Evolutionary conservation across 805 yeast genomes (phyloP).

Genomic region (Cyberlindnera nakhonratchasimensis): DNA sequence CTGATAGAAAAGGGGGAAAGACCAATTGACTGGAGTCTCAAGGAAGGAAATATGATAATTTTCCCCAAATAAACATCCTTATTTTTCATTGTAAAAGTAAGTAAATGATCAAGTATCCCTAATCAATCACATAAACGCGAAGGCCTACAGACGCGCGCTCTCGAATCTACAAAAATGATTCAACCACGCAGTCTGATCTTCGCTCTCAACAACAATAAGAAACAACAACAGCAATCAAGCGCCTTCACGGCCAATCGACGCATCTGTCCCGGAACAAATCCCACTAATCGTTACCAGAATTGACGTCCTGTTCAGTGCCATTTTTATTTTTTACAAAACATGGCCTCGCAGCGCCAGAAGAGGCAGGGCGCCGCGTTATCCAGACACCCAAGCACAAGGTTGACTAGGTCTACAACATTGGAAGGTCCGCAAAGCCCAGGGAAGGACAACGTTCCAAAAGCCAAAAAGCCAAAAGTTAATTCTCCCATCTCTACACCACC

Average conservation of each 20-base stretch:
- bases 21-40: slow-evolving; percentile 67
- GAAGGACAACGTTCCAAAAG: no score
- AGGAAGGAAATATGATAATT: slow-evolving; percentile 22
- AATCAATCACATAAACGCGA: background rate
- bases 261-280: background rate
- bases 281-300: no score
- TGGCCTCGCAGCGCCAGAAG: background rate
- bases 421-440: no score
- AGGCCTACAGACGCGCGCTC: background rate
- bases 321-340: background rate
- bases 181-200: background rate
- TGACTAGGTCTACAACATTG: background rate
- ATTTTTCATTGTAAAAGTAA: no score
- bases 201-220: background rate
- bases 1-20: slow-evolving; percentile 38
- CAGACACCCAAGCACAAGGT: no score
- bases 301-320: background rate
- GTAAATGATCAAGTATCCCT: no score
- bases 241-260: background rate
- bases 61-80: background rate
- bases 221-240: background rate
- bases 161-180: background rate
- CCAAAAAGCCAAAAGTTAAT: no score
- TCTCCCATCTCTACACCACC: no score
- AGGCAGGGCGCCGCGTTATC: background rate